These are phyloP conservation scores for Calocybe indica DNA, from an alignment of 768 basidiomycete species.

Conservation along the genomic window DNA sequence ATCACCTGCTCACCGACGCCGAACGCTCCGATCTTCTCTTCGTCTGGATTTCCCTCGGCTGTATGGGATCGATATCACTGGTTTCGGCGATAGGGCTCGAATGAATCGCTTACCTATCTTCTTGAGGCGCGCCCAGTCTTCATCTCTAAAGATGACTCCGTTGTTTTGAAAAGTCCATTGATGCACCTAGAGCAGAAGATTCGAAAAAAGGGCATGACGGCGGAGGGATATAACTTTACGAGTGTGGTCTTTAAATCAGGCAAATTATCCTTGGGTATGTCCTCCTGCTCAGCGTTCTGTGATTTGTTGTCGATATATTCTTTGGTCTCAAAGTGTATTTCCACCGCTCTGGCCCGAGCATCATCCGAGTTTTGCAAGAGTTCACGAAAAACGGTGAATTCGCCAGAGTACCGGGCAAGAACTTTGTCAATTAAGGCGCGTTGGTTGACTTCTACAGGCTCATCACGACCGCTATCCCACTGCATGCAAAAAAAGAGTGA, in stretches of 20 bases:
- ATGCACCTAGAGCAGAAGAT: conserved; percentile 42
- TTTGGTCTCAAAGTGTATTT: conserved; percentile 77
- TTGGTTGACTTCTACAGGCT: conserved; percentile 89
- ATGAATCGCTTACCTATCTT: conserved; percentile 58
- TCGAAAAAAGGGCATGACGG: neutral
- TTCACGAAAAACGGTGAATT: conserved; percentile 82
- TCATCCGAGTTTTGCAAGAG: conserved; percentile 96
- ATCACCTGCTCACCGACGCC: conserved; percentile 55
- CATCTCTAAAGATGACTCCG: conserved; percentile 72
- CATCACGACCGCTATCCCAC: conserved; percentile 64
- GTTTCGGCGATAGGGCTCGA: neutral
- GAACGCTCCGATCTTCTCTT: conserved; percentile 94
- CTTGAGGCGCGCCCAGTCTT: conserved; percentile 87
- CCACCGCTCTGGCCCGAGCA: conserved; percentile 67
- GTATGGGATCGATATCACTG: neutral
- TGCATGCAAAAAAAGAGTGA: conserved; percentile 9
- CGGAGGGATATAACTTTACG: conserved; percentile 29
- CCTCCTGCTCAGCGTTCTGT: conserved; percentile 8
- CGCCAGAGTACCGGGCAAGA: conserved; percentile 90
- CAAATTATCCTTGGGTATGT: conserved; percentile 18
- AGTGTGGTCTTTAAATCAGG: conserved; percentile 62
- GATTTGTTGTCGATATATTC: conserved; percentile 29
- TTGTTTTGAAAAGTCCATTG: conserved; percentile 89
- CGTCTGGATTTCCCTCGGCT: conserved; percentile 93
- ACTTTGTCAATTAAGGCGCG: conserved; percentile 97